These are phyloP conservation scores for Lagenidium sp. DNA, from an alignment of 352 stramenopile species.

Conservation along the genomic window DNA sequence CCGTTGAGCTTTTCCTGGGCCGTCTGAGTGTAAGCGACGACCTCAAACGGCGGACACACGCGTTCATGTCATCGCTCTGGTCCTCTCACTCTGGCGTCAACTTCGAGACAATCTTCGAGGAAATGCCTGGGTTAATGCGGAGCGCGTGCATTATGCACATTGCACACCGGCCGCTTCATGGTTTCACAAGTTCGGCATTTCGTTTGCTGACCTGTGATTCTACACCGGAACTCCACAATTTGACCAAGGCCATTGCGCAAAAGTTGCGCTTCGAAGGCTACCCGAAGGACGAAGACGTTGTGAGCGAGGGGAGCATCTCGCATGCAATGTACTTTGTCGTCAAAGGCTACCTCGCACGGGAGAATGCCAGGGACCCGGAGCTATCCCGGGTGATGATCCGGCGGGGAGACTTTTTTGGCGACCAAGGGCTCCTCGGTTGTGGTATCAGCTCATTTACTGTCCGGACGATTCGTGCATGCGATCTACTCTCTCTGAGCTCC, in stretches of 20 bases:
- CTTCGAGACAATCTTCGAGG: slow-evolving; percentile 11
- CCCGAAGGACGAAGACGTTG: slow-evolving; percentile 15
- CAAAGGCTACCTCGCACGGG: slow-evolving; percentile 10
- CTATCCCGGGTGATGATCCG: slow-evolving; percentile 4
- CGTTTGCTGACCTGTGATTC: slow-evolving; percentile 6
- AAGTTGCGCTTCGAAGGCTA: slow-evolving; percentile 15
- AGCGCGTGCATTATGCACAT: slow-evolving; percentile 7
- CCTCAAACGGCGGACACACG: slow-evolving; percentile 11
- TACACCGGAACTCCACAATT: slow-evolving; percentile 1
- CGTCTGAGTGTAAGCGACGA: slow-evolving; percentile 8
- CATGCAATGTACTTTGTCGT: slow-evolving; percentile 19
- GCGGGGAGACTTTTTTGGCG: slow-evolving; percentile 18
- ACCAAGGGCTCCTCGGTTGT: slow-evolving; percentile 10
- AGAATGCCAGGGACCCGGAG: not conserved
- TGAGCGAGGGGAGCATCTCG: slow-evolving; percentile 16
- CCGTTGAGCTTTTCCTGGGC: slow-evolving; percentile 1
- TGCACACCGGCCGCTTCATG: slow-evolving; percentile 4
- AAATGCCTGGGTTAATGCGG: slow-evolving; percentile 12
- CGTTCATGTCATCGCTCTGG: slow-evolving; percentile 17
- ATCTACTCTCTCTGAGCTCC: slow-evolving; percentile 13
- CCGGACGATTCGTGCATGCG: slow-evolving; percentile 9
- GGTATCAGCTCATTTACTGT: slow-evolving; percentile 8
- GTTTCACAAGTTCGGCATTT: slow-evolving; percentile 11
- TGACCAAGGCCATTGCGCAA: slow-evolving; percentile 5
- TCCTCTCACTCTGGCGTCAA: slow-evolving; percentile 15